Conservation (phyloP, 306 rosid genomes). For the Citrullus amarus region DNA sequence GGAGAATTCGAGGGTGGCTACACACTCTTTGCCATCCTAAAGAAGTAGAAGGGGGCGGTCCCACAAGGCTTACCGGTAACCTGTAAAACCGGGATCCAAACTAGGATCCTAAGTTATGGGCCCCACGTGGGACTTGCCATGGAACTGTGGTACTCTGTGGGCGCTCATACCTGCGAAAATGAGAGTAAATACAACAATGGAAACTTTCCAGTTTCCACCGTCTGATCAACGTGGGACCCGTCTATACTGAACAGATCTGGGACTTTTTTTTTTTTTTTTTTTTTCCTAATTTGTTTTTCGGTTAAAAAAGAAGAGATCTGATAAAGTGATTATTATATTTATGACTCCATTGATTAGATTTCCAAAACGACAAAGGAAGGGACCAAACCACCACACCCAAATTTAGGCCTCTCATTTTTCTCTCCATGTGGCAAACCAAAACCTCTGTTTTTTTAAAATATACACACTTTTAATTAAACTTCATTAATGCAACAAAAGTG, state of each 20-base stretch:
- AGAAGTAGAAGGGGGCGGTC: neutral
- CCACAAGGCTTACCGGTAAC: neutral
- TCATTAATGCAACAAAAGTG: no score
- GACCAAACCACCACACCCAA: neutral
- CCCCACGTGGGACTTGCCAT: neutral
- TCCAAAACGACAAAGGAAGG: neutral
- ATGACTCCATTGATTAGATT: neutral
- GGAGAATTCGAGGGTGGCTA: no score
- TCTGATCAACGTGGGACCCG: neutral
- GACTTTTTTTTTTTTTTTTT: no score
- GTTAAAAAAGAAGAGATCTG: neutral
- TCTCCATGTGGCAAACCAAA: neutral
- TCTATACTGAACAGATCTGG: neutral
- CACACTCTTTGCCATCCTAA: no score
- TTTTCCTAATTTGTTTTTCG: no score
- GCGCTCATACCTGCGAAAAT: neutral
- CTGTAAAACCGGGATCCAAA: neutral
- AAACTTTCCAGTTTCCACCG: neutral
- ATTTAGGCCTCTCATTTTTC: neutral
- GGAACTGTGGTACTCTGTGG: neutral
- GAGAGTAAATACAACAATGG: neutral
- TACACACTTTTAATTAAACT: no score
- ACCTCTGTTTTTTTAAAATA: no score
- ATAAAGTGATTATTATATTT: no score
- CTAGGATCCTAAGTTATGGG: conserved; percentile 1